Evolutionary conservation across 192 early-diverging fungal species (phyloP), one percentile per base, ranked within the genome.

Genomic region (Coemansia sp.): DNA sequence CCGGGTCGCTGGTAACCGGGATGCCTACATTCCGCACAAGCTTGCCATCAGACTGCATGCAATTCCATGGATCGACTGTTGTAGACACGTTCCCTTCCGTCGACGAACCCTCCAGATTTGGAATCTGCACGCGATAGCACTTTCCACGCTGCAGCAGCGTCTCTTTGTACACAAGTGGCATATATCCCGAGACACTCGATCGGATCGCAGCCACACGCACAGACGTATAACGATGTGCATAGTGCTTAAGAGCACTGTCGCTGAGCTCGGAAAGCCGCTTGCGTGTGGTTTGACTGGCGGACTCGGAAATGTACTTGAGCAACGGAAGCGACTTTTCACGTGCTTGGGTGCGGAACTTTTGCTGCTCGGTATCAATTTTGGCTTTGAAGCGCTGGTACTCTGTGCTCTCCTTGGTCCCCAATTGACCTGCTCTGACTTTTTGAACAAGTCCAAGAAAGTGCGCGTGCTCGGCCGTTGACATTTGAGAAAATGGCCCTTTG

Each of bases 131-230:
- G 23, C 60, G 61, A 16, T 61, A 58, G 56, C 79, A 81, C 26
- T 7, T 30, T 13, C 79, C 79, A 21, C 70, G 64, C 58, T 81
- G 79, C 23, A 64, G 57, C 63, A 81, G 33, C 59, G 67, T 81
- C 18, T 63, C 63, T 10, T 49, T 33, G 61, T 75, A 81, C 51
- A 63, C 69, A 18, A 75, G 61, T 51, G 69, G 73, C 25, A 68
- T 61, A 28, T 81, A 70, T 15, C 67, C 70, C 0, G 68, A 33
- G 0, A 63, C 58, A 7, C 70, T 70, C 21, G 79, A 45, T 2
- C 68, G 55, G n/a, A 81, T 81, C 0, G 79, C 66, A 5, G 67
- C 57, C 30, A 75, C 73, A 2, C 64, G 45, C 6, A 59, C 59
- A 0, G 79, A 57, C 34, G 61, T 39, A 29, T 72, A 81, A 23